Percentiles rank a stretch among this genome's conserved stretches.
Conservation (phyloP, 768 basidiomycete species). For the Mycena vitilis region DNA sequence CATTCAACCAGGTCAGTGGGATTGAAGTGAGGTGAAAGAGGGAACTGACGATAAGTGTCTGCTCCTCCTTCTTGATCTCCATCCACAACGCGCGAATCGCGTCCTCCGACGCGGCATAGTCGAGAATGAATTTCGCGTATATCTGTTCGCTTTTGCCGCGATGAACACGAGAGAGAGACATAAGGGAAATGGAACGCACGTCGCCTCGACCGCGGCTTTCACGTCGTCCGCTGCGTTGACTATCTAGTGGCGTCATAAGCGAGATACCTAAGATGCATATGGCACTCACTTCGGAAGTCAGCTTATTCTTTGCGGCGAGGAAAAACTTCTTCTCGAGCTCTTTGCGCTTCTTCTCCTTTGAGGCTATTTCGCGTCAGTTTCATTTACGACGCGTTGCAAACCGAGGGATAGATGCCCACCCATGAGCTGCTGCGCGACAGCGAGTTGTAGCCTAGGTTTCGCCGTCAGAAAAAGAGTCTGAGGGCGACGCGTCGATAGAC, state of each 20-base stretch:
- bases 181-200: not conserved
- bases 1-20: not conserved
- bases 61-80: slow-evolving; percentile 35
- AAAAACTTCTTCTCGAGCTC: slow-evolving; percentile 35
- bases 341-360: slow-evolving; percentile 36
- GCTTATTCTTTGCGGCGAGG: slow-evolving; percentile 23
- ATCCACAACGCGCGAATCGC: slow-evolving; percentile 39
- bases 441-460: slow-evolving; percentile 24
- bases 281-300: slow-evolving; percentile 16
- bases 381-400: not conserved
- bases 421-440: slow-evolving; percentile 35
- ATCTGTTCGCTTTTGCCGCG: slow-evolving; percentile 27
- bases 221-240: slow-evolving; percentile 6
- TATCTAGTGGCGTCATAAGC: not conserved
- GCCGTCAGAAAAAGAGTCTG: not conserved
- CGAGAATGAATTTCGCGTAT: slow-evolving; percentile 35
- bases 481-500: not conserved
- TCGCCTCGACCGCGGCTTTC: slow-evolving; percentile 6
- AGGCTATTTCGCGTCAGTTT: slow-evolving; percentile 2
- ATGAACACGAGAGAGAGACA: not conserved
- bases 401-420: slow-evolving; percentile 1
- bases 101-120: slow-evolving; percentile 40
- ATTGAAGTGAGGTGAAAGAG: not conserved
- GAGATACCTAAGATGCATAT: too few species aligned
- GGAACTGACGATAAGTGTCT: slow-evolving; percentile 28